These are phyloP conservation scores for Echites panduratus DNA, from an alignment of 257 asterid species.

Conservation along the genomic window DNA sequence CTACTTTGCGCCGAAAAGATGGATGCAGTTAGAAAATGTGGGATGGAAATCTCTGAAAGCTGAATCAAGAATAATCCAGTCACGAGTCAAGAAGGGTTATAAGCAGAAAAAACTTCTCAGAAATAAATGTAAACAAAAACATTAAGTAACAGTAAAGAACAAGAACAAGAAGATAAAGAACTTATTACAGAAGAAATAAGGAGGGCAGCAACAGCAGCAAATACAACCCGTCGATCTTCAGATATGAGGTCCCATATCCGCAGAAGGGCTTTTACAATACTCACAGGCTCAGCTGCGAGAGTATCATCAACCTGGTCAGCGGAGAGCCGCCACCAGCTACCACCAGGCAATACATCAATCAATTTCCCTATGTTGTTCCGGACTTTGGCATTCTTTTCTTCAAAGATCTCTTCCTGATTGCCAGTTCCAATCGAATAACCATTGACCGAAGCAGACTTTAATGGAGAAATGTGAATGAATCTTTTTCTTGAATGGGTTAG, in stretches of 20 bases:
- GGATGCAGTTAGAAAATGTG: slow-evolving; percentile 82
- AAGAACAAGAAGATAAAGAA: background rate
- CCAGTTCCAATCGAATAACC: slow-evolving; percentile 36
- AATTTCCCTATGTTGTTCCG: slow-evolving; percentile 47
- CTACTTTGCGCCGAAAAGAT: slow-evolving; percentile 89
- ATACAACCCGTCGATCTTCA: slow-evolving; percentile 78
- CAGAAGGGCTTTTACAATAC: slow-evolving; percentile 62
- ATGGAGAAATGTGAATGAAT: slow-evolving; percentile 29
- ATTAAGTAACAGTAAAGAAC: background rate
- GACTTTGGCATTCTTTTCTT: slow-evolving; percentile 20
- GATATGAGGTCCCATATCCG: slow-evolving; percentile 86
- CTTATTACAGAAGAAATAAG: slow-evolving; percentile 71
- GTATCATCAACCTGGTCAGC: slow-evolving; percentile 42
- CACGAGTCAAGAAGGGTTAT: slow-evolving; percentile 13
- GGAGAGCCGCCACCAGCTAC: slow-evolving; percentile 86
- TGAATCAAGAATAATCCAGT: slow-evolving; percentile 32
- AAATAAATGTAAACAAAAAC: background rate
- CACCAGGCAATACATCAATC: slow-evolving; percentile 67
- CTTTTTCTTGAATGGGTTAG: slow-evolving; percentile 11
- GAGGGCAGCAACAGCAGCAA: slow-evolving; percentile 68
- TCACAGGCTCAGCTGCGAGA: slow-evolving; percentile 74
- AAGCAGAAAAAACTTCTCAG: background rate
- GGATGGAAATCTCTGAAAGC: slow-evolving; percentile 87
- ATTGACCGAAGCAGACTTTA: slow-evolving; percentile 46
- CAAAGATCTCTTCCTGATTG: slow-evolving; percentile 20